Evolutionary conservation across 2,329 filamentous ascomycete genomes (phyloP).

Genomic region (Zymoseptoria crescenta): DNA sequence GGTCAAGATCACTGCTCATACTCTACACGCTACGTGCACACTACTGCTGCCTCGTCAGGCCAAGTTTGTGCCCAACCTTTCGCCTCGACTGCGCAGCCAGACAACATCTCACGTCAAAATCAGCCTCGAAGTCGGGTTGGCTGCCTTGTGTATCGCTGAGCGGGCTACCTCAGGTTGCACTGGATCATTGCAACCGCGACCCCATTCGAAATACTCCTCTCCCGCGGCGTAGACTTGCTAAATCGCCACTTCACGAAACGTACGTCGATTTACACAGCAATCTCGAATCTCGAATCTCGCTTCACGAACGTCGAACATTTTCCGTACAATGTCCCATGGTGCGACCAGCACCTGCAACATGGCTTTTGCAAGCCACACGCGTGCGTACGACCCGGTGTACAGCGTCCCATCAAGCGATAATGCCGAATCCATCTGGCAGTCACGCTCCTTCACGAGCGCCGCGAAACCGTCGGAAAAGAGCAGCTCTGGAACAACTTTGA

Average conservation of each 20-base stretch:
- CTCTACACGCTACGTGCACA: conserved; percentile 1
- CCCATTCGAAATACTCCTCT: not conserved
- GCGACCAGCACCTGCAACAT: conserved; percentile 15
- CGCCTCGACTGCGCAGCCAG: not conserved
- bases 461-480: conserved; percentile 14
- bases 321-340: conserved; percentile 25
- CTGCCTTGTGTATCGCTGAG: not conserved
- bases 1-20: conserved; percentile 9
- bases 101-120: not conserved
- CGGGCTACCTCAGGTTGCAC: conserved; percentile 2
- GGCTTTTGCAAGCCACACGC: conserved; percentile 18
- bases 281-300: conserved; percentile 8
- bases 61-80: not conserved
- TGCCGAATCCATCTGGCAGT: conserved; percentile 6
- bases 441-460: conserved; percentile 20
- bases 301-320: conserved; percentile 15
- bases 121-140: not conserved
- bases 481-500: conserved; percentile 11
- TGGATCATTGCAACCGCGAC: conserved; percentile 5
- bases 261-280: conserved; percentile 18
- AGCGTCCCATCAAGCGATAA: not conserved
- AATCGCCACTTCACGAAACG: conserved; percentile 8
- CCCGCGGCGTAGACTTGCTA: conserved; percentile 1
- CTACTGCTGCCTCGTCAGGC: not conserved
- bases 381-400: not conserved